Evolutionary conservation across 768 basidiomycete genomes (phyloP), one percentile per base, ranked within the genome.

Genomic region (Plicaturopsis crispa): DNA sequence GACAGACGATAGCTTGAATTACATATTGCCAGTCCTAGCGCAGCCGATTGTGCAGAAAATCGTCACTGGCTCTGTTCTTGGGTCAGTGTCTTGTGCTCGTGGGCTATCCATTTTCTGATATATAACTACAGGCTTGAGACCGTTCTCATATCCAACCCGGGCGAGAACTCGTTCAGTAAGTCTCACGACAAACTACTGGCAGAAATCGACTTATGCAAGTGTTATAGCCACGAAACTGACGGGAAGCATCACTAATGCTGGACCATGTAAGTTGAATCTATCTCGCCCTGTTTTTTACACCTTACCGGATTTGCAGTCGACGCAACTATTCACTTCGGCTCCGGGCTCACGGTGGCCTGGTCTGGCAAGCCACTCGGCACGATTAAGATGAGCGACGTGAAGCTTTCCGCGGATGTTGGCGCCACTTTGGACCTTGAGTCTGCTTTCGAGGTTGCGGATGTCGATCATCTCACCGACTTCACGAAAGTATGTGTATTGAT

Each of bases 21-120:
- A 80, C 24, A 73, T 86, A 37, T 63, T 87, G 5, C 84, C 82
- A 5, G 50, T 81, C 30, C 69, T 87, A 41, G 84, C 84, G 0
- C 66, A 73, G 37, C 84, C 84, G 4, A 84, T 87, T 39, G 83
- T 86, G 4, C 80, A 85, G 53, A 75, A 72, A 44, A 69, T 86
- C 40, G 79, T 86, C 30, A 63, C 69, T 4, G 73, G 65, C 13
- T 72, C 79, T 13, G 53, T 63, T 6, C 54, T 85, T 35, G 70
- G 73, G 80, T 78, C 44, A 12, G 60, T 45, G n/a, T n/a, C n/a
- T n/a, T n/a, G n/a, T n/a, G n/a, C n/a, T n/a, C n/a, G n/a, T n/a
- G n/a, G n/a, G n/a, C 32, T 8, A 7, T 32, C n/a, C n/a, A n/a
- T n/a, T n/a, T n/a, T n/a, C n/a, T n/a, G n/a, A n/a, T n/a, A 44